phyloP scores from a whole-genome alignment of 1,139 yeast genomes.

The Suhomyces anneliseae region DNA sequence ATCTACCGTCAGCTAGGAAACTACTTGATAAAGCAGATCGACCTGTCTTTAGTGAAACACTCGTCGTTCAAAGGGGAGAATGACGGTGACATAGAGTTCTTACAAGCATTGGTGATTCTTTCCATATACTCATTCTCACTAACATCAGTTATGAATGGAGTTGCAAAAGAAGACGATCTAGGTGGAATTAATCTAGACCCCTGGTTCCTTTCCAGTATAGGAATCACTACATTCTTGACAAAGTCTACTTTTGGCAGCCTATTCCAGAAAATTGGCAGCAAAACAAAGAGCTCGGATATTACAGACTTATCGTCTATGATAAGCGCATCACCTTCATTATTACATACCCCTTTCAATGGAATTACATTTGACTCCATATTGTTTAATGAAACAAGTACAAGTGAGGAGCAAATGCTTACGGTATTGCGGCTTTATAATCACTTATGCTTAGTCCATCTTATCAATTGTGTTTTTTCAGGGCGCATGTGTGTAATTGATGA shows the following conservation, averaged over 20 bases:
- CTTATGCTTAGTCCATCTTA: constrained; percentile 66
- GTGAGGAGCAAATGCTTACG: constrained; percentile 52
- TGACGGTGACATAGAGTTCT: constrained; percentile 52
- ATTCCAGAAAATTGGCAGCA: constrained; percentile 8
- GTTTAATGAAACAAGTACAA: constrained; percentile 32
- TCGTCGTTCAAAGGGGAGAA: constrained; percentile 21
- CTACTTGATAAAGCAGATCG: constrained; percentile 45
- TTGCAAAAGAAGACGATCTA: not conserved
- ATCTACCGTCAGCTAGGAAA: constrained; percentile 27
- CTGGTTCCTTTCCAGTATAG: constrained; percentile 62
- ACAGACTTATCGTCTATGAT: too few relatives aligned
- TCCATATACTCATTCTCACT: constrained; percentile 62
- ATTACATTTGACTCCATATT: constrained; percentile 23
- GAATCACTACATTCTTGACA: constrained; percentile 57
- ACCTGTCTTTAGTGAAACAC: constrained; percentile 36
- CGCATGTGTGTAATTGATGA: constrained; percentile 75
- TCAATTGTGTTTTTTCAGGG: constrained; percentile 69
- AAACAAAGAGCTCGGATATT: not conserved
- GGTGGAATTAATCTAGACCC: constrained; percentile 47
- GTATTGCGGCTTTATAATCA: constrained; percentile 71
- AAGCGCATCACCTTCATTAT: not conserved
- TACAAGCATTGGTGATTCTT: constrained; percentile 64
- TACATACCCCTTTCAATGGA: not conserved
- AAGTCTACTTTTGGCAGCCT: constrained; percentile 37
- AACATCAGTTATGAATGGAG: constrained; percentile 36